phyloP scores from a whole-genome alignment of 1,284 basidiomycete genomes.

The Tausonia pullulans region DNA sequence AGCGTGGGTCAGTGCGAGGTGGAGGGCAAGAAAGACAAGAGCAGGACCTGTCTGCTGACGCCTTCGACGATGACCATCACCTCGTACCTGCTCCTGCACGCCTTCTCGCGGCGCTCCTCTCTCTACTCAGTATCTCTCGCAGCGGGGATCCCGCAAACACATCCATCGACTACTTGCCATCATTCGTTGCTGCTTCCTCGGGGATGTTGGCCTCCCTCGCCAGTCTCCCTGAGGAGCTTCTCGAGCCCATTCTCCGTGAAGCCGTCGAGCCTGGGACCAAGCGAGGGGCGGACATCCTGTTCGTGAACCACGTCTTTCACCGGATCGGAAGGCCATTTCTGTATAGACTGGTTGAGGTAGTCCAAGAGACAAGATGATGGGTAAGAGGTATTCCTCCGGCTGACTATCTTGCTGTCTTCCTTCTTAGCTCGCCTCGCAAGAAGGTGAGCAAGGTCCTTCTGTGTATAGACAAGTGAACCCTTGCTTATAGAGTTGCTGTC shows the following conservation, averaged over 20 bases:
- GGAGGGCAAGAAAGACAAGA: too few relatives aligned
- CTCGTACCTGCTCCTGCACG: too few relatives aligned
- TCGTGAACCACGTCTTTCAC: slow-evolving; percentile 9
- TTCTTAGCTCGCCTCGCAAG: slow-evolving; percentile 6
- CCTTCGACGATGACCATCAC: too few relatives aligned
- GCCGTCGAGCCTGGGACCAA: slow-evolving; percentile 4
- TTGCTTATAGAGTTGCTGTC: too few relatives aligned
- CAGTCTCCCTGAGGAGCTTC: slow-evolving; percentile 7
- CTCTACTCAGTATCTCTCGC: too few relatives aligned
- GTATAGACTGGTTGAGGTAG: slow-evolving; percentile 6
- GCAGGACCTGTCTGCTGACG: too few relatives aligned
- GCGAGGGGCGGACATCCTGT: slow-evolving; percentile 6
- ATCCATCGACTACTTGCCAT: too few relatives aligned
- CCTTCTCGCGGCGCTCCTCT: too few relatives aligned
- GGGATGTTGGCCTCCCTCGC: background rate
- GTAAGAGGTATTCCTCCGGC: background rate
- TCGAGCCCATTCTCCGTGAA: slow-evolving; percentile 11
- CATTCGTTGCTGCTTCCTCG: too few relatives aligned
- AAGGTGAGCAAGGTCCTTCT: background rate
- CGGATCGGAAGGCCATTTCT: background rate
- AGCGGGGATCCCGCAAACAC: too few relatives aligned
- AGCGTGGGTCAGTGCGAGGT: too few relatives aligned
- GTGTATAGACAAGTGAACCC: too few relatives aligned
- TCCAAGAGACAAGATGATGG: background rate
- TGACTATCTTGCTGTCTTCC: background rate